Evolutionary conservation across 2,329 filamentous ascomycete genomes (phyloP).

Genomic region (Tolypocladium cylindrosporum): DNA sequence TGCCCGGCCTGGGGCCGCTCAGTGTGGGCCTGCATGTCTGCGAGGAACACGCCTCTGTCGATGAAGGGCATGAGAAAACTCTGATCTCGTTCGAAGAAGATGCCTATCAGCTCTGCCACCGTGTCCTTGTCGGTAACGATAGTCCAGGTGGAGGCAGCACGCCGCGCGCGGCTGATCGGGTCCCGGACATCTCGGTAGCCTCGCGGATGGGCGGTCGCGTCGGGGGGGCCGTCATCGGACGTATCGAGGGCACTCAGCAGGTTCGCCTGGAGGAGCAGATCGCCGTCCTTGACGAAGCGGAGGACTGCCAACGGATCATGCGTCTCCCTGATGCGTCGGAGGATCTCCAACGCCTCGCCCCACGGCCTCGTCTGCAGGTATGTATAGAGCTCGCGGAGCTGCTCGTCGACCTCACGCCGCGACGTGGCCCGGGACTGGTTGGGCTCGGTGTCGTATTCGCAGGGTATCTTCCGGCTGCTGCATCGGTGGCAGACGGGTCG

Average conservation of each 20-base stretch:
- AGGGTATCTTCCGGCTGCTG: background rate
- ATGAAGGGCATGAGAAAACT: background rate
- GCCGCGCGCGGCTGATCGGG: background rate
- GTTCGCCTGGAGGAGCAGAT: background rate
- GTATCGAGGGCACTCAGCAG: too few relatives aligned
- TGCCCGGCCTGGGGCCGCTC: background rate
- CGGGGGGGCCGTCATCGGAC: background rate
- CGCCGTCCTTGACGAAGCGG: background rate
- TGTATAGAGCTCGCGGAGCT: conserved; percentile 1
- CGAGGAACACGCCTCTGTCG: background rate
- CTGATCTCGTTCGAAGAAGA: background rate
- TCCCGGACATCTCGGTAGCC: background rate
- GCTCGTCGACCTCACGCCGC: background rate
- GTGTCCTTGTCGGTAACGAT: background rate
- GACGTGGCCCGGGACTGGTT: background rate
- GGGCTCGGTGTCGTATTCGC: background rate
- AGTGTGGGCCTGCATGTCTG: background rate
- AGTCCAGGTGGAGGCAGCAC: background rate
- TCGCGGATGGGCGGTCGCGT: background rate
- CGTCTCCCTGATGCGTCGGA: background rate
- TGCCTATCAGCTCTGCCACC: background rate
- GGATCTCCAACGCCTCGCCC: background rate
- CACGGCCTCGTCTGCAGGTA: background rate
- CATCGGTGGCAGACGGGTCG: background rate
- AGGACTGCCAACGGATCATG: background rate